Evolutionary conservation across 345 rosid genomes (phyloP).

Genomic region (Streptanthus diversifolius): DNA sequence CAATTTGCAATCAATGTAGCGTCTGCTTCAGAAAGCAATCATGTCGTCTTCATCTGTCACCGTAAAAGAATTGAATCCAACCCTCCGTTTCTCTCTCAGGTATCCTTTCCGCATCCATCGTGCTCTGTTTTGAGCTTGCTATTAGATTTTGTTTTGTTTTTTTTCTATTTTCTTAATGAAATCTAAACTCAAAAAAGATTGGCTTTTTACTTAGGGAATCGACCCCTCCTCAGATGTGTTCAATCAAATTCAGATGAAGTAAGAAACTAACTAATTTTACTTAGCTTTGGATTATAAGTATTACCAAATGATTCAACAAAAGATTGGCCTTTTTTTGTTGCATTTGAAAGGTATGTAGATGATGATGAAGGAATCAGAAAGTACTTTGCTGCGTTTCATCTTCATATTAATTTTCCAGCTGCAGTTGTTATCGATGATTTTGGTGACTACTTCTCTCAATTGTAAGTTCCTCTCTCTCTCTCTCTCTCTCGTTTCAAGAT

Average conservation of each 20-base stretch:
- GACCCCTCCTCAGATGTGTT: slow-evolving; percentile 57
- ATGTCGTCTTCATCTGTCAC: slow-evolving; percentile 70
- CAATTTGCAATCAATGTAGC: slow-evolving; percentile 71
- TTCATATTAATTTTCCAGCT: slow-evolving; percentile 46
- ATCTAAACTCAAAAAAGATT: background rate
- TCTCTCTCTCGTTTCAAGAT: background rate
- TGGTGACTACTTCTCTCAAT: slow-evolving; percentile 60
- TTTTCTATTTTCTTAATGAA: too few species aligned
- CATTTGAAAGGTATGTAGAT: slow-evolving; percentile 56
- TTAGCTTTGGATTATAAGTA: too few species aligned
- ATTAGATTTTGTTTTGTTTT: background rate
- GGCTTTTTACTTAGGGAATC: slow-evolving; percentile 45
- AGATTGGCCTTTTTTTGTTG: too few species aligned
- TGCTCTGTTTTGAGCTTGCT: background rate
- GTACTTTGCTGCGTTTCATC: slow-evolving; percentile 88
- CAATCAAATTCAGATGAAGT: slow-evolving; percentile 75
- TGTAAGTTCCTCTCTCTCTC: slow-evolving; percentile 30
- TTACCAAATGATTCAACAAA: too few species aligned
- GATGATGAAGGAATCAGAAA: slow-evolving; percentile 71
- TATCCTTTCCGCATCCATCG: background rate
- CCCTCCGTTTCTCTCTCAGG: slow-evolving; percentile 80
- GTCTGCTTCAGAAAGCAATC: slow-evolving; percentile 10
- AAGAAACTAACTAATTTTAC: slow-evolving; percentile 4
- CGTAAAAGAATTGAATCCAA: slow-evolving; percentile 54
- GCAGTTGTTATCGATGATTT: slow-evolving; percentile 76